Conservation (phyloP, 2,329 filamentous ascomycete species). For the Nemania sp. region DNA sequence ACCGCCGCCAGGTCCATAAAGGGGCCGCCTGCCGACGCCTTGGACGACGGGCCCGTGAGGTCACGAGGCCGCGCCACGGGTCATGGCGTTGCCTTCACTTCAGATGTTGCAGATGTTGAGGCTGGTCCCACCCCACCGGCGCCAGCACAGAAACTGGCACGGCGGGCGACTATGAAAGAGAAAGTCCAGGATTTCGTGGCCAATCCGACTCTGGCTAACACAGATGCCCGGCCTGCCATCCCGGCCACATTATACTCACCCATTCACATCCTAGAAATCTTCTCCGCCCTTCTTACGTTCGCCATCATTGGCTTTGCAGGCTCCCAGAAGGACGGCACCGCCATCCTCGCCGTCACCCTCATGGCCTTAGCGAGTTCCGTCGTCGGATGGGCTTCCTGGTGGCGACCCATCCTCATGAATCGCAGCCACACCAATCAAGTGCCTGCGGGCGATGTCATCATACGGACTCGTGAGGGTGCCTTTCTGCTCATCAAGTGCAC, state of each 20-base stretch:
- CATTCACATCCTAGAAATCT: conserved; percentile 56
- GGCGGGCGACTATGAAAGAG: conserved; percentile 46
- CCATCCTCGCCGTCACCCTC: conserved; percentile 54
- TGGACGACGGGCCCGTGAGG: conserved; percentile 15
- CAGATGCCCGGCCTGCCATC: conserved; percentile 49
- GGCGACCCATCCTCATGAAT: conserved; percentile 59
- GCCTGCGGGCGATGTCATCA: conserved; percentile 63
- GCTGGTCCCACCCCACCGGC: conserved; percentile 16
- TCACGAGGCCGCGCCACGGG: conserved; percentile 21
- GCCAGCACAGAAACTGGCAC: conserved; percentile 33
- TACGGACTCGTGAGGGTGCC: conserved; percentile 63
- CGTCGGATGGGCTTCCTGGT: conserved; percentile 61
- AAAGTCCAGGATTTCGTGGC: conserved; percentile 50
- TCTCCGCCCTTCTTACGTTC: conserved; percentile 55
- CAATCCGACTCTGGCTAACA: conserved; percentile 48
- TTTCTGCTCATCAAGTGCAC: conserved; percentile 62
- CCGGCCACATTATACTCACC: conserved; percentile 56
- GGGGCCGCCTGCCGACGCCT: conserved; percentile 24
- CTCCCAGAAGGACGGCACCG: conserved; percentile 53
- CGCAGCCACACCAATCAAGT: conserved; percentile 54
- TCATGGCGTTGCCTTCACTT: conserved; percentile 22
- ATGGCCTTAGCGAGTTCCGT: conserved; percentile 59
- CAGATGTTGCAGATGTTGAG: conserved; percentile 38
- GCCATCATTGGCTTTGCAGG: conserved; percentile 52
- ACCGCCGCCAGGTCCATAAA: conserved; percentile 20